Conservation (phyloP, 2,329 filamentous ascomycete genomes). For the Epicoccum nigrum region DNA sequence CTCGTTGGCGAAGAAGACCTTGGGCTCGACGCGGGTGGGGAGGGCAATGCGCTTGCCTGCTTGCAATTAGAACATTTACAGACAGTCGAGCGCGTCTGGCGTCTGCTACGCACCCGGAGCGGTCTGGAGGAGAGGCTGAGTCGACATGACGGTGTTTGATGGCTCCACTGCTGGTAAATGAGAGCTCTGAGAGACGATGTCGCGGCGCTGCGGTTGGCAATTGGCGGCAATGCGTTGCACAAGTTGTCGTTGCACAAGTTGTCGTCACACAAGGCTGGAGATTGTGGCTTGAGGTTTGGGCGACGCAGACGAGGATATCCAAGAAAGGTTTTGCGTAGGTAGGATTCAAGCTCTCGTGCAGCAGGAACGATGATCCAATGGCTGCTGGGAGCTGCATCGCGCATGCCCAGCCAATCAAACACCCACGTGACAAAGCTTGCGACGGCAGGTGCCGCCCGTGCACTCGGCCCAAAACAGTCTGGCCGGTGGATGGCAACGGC, state of each 20-base stretch:
- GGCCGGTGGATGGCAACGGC: conserved; percentile 17
- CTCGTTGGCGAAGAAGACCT: conserved; percentile 99
- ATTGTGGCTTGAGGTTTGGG: background rate
- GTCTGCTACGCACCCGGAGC: conserved; percentile 72
- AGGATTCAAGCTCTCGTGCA: conserved; percentile 20
- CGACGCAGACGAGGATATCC: background rate
- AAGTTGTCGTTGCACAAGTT: conserved; percentile 9
- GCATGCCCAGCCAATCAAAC: conserved; percentile 31
- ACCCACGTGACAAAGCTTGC: conserved; percentile 28
- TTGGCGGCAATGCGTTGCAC: conserved; percentile 9
- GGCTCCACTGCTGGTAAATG: conserved; percentile 21
- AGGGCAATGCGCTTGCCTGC: conserved; percentile 97
- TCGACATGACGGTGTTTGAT: conserved; percentile 72
- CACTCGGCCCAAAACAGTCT: conserved; percentile 12
- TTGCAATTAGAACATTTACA: background rate
- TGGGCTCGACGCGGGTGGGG: conserved; percentile 96
- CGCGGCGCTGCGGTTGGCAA: conserved; percentile 10
- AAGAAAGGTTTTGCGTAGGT: conserved; percentile 16
- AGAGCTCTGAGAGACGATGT: conserved; percentile 14
- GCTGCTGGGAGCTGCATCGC: conserved; percentile 9
- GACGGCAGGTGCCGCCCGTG: conserved; percentile 4
- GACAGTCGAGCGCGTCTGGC: background rate
- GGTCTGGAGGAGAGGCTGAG: conserved; percentile 93
- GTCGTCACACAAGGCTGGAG: conserved; percentile 20
- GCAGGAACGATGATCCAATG: conserved; percentile 8